Evolutionary conservation across 345 rosid species (phyloP).

Genomic region (Erucastrum elatum): DNA sequence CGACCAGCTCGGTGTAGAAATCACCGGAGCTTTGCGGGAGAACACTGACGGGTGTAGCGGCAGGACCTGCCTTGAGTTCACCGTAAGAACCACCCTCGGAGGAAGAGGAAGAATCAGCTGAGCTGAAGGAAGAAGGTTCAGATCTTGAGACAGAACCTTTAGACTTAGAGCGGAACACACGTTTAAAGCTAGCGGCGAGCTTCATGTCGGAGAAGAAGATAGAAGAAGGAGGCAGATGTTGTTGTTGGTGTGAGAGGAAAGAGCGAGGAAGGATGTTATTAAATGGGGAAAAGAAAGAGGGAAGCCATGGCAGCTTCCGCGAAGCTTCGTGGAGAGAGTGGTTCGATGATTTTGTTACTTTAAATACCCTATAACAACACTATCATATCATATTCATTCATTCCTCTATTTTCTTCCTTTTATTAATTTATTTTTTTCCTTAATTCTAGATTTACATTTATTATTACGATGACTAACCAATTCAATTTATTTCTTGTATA

Average conservation of each 20-base stretch:
- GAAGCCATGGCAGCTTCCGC: constrained; percentile 70
- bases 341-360: constrained; percentile 16
- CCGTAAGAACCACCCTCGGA: constrained; percentile 35
- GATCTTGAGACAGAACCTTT: constrained; percentile 50
- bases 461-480: background rate
- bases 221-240: background rate
- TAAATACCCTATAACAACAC: background rate
- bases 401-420: background rate
- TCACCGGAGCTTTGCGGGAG: constrained; percentile 38
- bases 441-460: constrained; percentile 1
- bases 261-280: constrained; percentile 43
- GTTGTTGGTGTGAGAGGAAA: constrained; percentile 33
- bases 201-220: background rate
- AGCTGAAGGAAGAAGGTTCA: constrained; percentile 61
- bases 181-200: constrained; percentile 54
- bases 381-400: constrained; percentile 15
- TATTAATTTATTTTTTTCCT: background rate
- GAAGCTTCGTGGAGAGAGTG: constrained; percentile 62
- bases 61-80: constrained; percentile 15
- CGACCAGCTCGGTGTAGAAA: constrained; percentile 42
- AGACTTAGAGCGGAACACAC: constrained; percentile 54
- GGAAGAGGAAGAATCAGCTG: constrained; percentile 50
- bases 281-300: constrained; percentile 44
- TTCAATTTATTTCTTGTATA: background rate
- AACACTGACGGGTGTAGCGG: constrained; percentile 70